Evolutionary conservation across 2,329 filamentous ascomycete species (phyloP), one percentile per base, ranked within the genome.

Genomic region (Penicillium occitanis): DNA sequence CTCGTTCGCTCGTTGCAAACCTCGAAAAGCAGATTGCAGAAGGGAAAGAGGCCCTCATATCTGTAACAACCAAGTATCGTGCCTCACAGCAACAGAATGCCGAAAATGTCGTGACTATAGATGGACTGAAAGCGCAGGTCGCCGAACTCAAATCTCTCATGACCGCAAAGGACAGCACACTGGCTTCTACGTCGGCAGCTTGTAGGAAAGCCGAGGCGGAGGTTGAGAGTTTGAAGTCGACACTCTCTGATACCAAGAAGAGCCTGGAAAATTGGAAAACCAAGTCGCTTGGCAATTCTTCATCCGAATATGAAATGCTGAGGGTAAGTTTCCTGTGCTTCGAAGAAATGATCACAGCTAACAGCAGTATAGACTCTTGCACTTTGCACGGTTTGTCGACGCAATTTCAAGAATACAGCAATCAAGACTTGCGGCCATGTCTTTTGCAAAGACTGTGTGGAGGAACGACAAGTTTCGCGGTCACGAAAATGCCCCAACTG

Each of bases 401-500:
- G 88, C 73, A 92, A 94, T 71, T 93, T 97, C 82, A 98, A 98
- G 79, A 92, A 98, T 75, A 96, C 93, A 0, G 90, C 90, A 10
- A 86, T 99, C 77, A 96, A 95, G 80, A 93, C 91, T 0, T 99
- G 95, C 77, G 95, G 95, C 1, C 95, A 99, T 78, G 87, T 96
- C 59, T 97, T 98, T 78, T 99, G 95, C 85, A 89, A 90, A 74
- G 86, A 88, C 58, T 99, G 95, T 76, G 91, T 98, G 28, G 92
- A 97, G 70, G 91, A 96, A 73, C 89, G 95, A 66, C 88, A 97
- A 68, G 88, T 88, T 55, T 96, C 95, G 74, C 91, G 95, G 42
- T 93, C 94, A 81, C 87, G 95, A 71, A 98, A 98, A 78, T 99
- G 95, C 74, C 95, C 95, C 2, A 94, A 92, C 72, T 99, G 96